phyloP scores from a whole-genome alignment of 2,329 filamentous ascomycete genomes.

The Cordyceps cateniannulata region DNA sequence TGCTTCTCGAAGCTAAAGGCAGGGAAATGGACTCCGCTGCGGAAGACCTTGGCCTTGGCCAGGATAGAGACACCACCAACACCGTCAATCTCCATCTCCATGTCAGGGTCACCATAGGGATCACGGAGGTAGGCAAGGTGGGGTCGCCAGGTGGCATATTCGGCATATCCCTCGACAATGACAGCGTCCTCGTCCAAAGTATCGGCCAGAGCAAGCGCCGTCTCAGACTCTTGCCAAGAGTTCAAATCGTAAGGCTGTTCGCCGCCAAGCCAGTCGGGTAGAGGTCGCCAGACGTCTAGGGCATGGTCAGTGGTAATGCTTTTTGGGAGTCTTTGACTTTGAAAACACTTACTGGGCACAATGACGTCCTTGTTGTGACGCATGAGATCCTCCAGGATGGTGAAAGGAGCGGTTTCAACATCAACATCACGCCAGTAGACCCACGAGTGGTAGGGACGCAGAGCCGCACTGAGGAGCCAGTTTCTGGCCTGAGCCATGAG shows the following conservation, averaged over 20 bases:
- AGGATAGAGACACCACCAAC: conserved; percentile 96
- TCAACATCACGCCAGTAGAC: conserved; percentile 99
- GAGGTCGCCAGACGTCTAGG: conserved; percentile 94
- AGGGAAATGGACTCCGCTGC: conserved; percentile 91
- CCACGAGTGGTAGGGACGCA: conserved; percentile 95
- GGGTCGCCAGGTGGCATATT: conserved; percentile 97
- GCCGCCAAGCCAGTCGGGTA: conserved; percentile 96
- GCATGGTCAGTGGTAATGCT: conserved; percentile 19
- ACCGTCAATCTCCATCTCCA: conserved; percentile 99
- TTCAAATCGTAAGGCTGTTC: conserved; percentile 98
- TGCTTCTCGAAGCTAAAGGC: conserved; percentile 99
- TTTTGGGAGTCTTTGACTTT: background rate
- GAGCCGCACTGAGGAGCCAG: conserved; percentile 88
- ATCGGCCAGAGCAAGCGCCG: conserved; percentile 84
- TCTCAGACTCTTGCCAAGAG: conserved; percentile 99
- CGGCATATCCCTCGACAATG: conserved; percentile 96
- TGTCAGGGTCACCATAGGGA: conserved; percentile 94
- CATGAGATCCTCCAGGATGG: conserved; percentile 96
- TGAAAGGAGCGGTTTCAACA: conserved; percentile 94
- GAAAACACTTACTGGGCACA: conserved; percentile 76
- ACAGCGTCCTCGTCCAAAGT: conserved; percentile 96
- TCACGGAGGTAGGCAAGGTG: conserved; percentile 95
- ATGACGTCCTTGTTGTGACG: conserved; percentile 98
- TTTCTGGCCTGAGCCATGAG: conserved; percentile 97
- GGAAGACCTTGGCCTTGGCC: conserved; percentile 92